These are phyloP conservation scores for Backusella mclennaniae DNA, from an alignment of 192 early-diverging fungal species.

Conservation along the genomic window DNA sequence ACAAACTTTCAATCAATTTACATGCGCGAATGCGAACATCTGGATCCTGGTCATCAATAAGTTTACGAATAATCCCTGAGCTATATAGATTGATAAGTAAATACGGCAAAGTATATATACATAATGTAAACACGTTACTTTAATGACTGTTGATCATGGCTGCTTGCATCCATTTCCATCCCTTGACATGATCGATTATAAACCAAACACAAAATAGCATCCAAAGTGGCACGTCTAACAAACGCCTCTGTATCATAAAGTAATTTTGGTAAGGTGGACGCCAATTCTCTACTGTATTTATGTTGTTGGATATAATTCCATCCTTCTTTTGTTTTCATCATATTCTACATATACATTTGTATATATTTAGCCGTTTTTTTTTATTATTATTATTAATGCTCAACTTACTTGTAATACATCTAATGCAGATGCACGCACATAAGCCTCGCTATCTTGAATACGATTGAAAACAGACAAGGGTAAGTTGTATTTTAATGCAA, in stretches of 20 bases:
- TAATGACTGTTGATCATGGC: slow-evolving; percentile 29
- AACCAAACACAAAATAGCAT: slow-evolving; percentile 48
- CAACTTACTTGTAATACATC: slow-evolving; percentile 38
- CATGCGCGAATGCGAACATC: slow-evolving; percentile 50
- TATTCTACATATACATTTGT: slow-evolving; percentile 13
- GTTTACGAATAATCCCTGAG: slow-evolving; percentile 32
- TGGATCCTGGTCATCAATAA: slow-evolving; percentile 51
- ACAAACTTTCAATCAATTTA: slow-evolving; percentile 46
- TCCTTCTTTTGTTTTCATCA: slow-evolving; percentile 44
- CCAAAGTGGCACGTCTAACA: slow-evolving; percentile 51
- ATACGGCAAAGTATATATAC: background rate
- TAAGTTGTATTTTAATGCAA: slow-evolving; percentile 43
- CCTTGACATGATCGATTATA: slow-evolving; percentile 44
- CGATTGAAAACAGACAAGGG: slow-evolving; percentile 38
- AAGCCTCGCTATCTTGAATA: slow-evolving; percentile 47
- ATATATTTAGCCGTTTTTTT: no score
- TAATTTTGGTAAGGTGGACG: slow-evolving; percentile 39
- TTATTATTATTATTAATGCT: no score
- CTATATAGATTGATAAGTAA: slow-evolving; percentile 21
- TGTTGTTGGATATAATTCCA: slow-evolving; percentile 49
- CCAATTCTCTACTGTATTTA: slow-evolving; percentile 31
- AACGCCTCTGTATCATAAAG: slow-evolving; percentile 51
- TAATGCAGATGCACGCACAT: slow-evolving; percentile 52
- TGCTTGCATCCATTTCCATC: slow-evolving; percentile 38
- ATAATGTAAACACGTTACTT: background rate